These are phyloP conservation scores for Plasmodium malariae DNA, from an alignment of 169 alveolate species.

Conservation along the genomic window DNA sequence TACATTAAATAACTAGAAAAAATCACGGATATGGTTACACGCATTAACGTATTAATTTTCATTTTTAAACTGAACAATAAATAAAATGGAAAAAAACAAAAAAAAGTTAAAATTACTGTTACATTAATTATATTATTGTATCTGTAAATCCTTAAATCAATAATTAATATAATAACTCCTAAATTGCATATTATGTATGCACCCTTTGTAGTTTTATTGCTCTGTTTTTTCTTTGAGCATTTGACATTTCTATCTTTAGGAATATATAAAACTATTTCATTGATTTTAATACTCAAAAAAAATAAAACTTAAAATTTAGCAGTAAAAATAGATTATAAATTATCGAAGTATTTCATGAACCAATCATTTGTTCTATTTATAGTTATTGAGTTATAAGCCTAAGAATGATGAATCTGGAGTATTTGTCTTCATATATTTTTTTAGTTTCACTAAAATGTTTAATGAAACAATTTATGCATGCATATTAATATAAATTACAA, in stretches of 20 bases:
- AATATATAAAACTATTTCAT: too few relatives aligned
- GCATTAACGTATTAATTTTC: slow-evolving; percentile 1
- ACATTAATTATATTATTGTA: not conserved
- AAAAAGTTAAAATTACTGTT: slow-evolving; percentile 1
- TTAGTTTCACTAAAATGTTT: too few relatives aligned
- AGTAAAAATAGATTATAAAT: too few relatives aligned
- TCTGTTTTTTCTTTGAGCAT: not conserved
- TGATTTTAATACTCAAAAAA: too few relatives aligned
- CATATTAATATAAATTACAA: not conserved
- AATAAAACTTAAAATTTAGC: too few relatives aligned
- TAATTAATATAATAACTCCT: not conserved
- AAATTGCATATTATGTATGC: not conserved
- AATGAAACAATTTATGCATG: slow-evolving; percentile 13
- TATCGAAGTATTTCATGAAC: too few relatives aligned
- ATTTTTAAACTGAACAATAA: not conserved
- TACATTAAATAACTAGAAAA: slow-evolving; percentile 2
- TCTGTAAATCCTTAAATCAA: not conserved
- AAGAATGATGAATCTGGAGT: too few relatives aligned
- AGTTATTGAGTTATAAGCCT: not conserved
- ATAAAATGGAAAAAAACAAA: not conserved
- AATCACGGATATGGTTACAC: not conserved
- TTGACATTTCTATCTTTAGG: not conserved
- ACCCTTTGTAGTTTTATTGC: not conserved
- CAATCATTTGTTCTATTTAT: too few relatives aligned
- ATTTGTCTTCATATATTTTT: not conserved